Percentiles rank a stretch among this genome's conserved stretches.
Evolutionary conservation across 306 rosid species (phyloP).

Genomic region (Prunus mongolica): DNA sequence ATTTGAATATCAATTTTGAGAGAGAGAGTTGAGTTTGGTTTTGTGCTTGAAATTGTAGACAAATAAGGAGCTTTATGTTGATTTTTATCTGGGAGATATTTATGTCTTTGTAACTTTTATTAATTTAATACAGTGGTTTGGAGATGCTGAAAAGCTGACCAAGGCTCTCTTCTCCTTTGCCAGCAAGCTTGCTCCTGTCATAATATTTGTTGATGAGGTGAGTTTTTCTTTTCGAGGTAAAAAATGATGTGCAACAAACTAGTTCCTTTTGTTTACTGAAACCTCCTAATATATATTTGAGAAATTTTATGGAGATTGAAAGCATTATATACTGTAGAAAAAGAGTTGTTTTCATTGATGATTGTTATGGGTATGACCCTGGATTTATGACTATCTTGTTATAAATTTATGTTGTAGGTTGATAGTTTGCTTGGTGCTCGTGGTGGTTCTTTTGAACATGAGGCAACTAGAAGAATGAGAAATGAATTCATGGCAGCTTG

Average conservation of each 20-base stretch:
- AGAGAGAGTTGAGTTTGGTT: background rate
- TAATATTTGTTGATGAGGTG: constrained; percentile 95
- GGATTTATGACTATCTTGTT: background rate
- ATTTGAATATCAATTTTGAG: background rate
- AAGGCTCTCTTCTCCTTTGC: constrained; percentile 98
- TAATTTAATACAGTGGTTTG: constrained; percentile 78
- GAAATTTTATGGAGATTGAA: background rate
- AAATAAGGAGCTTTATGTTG: background rate
- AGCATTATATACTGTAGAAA: background rate
- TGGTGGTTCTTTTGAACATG: constrained; percentile 96
- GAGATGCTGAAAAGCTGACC: constrained; percentile 98
- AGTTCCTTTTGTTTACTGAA: background rate
- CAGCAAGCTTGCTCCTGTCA: constrained; percentile 95
- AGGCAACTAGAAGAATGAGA: constrained; percentile 99
- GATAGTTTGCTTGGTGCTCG: constrained; percentile 99
- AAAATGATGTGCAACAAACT: background rate
- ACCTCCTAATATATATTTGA: background rate
- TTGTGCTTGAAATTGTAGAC: background rate
- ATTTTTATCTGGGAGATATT: background rate
- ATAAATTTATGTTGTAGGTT: constrained; percentile 47
- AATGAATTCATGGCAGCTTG: constrained; percentile 99
- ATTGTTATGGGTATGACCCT: background rate
- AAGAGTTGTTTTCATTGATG: background rate
- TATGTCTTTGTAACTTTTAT: background rate
- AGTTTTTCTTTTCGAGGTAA: constrained; percentile 14